phyloP scores from a whole-genome alignment of 176 grass and related monocot genomes.

The Phyllostachys edulis region DNA sequence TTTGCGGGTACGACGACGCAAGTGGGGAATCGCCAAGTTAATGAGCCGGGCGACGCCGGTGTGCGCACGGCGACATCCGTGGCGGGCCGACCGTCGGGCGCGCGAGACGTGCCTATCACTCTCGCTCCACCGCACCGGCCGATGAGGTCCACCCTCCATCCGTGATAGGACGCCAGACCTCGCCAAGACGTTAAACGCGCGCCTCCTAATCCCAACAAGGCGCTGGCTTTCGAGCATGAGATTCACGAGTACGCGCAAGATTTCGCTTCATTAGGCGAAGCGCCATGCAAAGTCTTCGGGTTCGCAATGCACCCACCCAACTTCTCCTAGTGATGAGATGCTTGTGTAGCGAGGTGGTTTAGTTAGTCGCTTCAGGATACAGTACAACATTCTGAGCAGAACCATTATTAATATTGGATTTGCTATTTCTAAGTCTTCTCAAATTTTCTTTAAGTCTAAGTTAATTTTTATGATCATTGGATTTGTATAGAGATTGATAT shows the following conservation, averaged over 20 bases:
- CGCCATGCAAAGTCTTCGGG: neutral
- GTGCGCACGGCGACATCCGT: neutral
- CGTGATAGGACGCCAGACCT: neutral
- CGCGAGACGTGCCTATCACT: neutral
- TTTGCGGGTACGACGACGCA: neutral
- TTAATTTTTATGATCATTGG: too few species aligned
- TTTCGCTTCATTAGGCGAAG: neutral
- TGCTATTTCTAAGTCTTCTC: too few species aligned
- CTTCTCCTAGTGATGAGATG: neutral
- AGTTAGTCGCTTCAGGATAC: neutral
- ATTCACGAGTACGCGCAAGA: neutral
- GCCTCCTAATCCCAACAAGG: too few species aligned
- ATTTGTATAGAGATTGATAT: too few species aligned
- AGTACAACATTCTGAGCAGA: neutral
- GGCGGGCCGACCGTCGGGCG: neutral
- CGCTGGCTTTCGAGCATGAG: neutral
- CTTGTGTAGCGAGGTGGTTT: neutral
- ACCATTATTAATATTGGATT: neutral
- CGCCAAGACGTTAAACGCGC: conserved; percentile 24
- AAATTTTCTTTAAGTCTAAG: too few species aligned
- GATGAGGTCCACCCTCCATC: neutral
- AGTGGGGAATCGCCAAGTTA: too few species aligned
- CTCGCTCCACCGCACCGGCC: neutral
- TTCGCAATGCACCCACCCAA: neutral
- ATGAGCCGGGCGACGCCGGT: neutral